Evolutionary conservation across 2,329 filamentous ascomycete species (phyloP), one percentile per base, ranked within the genome.

Genomic region (Ceratocystis ficicola): DNA sequence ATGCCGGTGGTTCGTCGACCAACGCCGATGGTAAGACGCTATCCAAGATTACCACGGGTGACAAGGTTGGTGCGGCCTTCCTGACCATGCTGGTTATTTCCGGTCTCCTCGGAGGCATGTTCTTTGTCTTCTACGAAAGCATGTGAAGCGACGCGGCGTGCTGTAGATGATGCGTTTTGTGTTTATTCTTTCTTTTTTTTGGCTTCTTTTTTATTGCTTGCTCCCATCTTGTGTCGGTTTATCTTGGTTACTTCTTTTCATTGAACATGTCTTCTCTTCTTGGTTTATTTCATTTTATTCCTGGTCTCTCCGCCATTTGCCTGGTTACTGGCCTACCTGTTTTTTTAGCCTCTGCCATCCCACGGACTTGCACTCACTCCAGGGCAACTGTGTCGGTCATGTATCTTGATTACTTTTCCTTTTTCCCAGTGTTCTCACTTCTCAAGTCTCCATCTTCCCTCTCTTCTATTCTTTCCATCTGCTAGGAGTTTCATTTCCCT

Each of bases 11-110:
- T 12, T 68, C 66, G 17, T 68, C 66, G 22, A 68, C 66, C 6
- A 68, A 68, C 25, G 61, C 66, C 15, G 61, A 68, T 44, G 81
- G 81, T 66, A 71, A 67, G 57, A 68, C 71, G 41, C 69, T 65
- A 44, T 68, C 52, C 69, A 72, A 76, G 10, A 80, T 85, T 66
- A 80, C 78, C 1, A 75, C 72, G 2, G 76, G 73, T n/a, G 82
- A 84, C 67, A 76, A 75, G 70, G 81, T 81, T 0, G 83, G 80
- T 0, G 83, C 83, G 0, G 82, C 80, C 12, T 80, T 86, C 68
- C 57, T 82, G 68, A 86, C 83, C 28, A 75, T 79, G 6, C 73
- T 81, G 0, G 70, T 84, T 20, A 71, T 78, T 44, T 73, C 79
- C 10, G 78, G 80, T 65, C 72, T 83, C 32, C 59, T 84, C 2